Evolutionary conservation across 2,329 filamentous ascomycete genomes (phyloP).

Genomic region (Aspergillus sp.): DNA sequence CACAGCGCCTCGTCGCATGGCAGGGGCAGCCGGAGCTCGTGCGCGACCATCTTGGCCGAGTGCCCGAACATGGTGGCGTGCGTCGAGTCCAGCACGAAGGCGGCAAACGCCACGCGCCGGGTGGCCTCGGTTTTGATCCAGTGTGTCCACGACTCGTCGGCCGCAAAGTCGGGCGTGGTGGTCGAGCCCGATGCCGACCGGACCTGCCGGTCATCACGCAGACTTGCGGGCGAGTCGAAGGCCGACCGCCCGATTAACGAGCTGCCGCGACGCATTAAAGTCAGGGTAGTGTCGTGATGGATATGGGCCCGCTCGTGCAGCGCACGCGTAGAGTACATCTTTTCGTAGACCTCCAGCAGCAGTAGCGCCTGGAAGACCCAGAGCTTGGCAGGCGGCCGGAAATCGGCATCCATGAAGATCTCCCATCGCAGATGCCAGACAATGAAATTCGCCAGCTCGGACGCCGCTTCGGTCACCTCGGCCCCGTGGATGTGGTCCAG

Average conservation of each 20-base stretch:
- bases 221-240: slow-evolving; percentile 77
- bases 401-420: slow-evolving; percentile 88
- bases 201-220: slow-evolving; percentile 59
- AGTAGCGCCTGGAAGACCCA: slow-evolving; percentile 95
- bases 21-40: slow-evolving; percentile 87
- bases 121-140: slow-evolving; percentile 97
- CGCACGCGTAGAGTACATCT: slow-evolving; percentile 92
- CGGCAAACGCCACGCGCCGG: slow-evolving; percentile 83
- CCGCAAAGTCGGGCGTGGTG: slow-evolving; percentile 59
- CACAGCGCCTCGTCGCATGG: slow-evolving; percentile 92
- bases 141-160: slow-evolving; percentile 90
- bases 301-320: slow-evolving; percentile 94
- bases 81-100: slow-evolving; percentile 92
- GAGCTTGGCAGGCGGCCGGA: slow-evolving; percentile 85
- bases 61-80: slow-evolving; percentile 98
- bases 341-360: slow-evolving; percentile 90
- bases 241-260: slow-evolving; percentile 85
- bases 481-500: slow-evolving; percentile 78
- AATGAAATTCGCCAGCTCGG: slow-evolving; percentile 82
- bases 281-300: slow-evolving; percentile 93
- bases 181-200: slow-evolving; percentile 37
- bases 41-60: slow-evolving; percentile 93
- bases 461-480: slow-evolving; percentile 71
- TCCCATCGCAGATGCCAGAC: slow-evolving; percentile 95
- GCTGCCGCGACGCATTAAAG: slow-evolving; percentile 88